Conservation (phyloP, 306 rosid species). For the Rosa chinensis region DNA sequence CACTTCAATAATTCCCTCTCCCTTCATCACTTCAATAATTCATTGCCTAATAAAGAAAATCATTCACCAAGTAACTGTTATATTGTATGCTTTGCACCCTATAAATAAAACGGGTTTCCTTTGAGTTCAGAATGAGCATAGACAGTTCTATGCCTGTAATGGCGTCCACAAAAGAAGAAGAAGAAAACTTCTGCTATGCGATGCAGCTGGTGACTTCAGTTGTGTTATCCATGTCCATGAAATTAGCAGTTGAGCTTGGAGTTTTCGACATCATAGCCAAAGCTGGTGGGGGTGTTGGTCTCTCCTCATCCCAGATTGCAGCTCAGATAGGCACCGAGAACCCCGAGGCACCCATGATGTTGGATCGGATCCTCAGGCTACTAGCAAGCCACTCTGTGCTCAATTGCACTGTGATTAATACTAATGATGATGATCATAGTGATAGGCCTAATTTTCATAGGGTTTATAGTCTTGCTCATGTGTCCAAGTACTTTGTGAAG, state of each 20-base stretch:
- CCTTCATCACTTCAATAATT: too few species aligned
- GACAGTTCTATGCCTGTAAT: not conserved
- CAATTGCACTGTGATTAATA: too few species aligned
- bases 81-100: not conserved
- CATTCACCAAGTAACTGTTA: too few species aligned
- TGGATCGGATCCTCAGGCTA: too few species aligned
- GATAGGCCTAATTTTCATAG: slow-evolving; percentile 13
- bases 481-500: too few species aligned
- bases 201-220: slow-evolving; percentile 24
- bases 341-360: too few species aligned
- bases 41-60: too few species aligned
- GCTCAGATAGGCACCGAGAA: not conserved
- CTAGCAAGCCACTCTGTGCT: too few species aligned
- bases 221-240: slow-evolving; percentile 35
- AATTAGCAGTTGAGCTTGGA: slow-evolving; percentile 44
- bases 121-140: not conserved
- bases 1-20: too few species aligned
- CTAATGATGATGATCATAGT: not conserved
- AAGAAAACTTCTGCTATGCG: slow-evolving; percentile 37
- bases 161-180: slow-evolving; percentile 28
- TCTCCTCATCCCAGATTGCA: slow-evolving; percentile 39
- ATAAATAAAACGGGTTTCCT: not conserved
- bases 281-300: slow-evolving; percentile 31
- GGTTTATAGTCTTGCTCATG: slow-evolving; percentile 25
- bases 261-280: slow-evolving; percentile 45